phyloP scores from a whole-genome alignment of 108 stramenopile genomes.

The Skeletonema tropicum region DNA sequence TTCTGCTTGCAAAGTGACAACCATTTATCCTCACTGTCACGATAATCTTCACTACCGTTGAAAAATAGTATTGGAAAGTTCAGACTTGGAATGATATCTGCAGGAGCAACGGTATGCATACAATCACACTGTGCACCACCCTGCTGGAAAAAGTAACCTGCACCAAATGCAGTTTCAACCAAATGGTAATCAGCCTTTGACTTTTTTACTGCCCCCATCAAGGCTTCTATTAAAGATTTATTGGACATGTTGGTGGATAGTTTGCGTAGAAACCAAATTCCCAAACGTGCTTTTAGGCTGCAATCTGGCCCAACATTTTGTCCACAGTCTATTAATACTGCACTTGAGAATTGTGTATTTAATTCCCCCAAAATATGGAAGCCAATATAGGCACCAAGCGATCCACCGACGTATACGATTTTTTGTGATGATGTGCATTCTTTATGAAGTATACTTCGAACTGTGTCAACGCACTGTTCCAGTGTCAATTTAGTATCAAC shows the following conservation, averaged over 20 bases:
- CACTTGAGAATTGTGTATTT: slow-evolving; percentile 47
- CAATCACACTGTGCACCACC: slow-evolving; percentile 49
- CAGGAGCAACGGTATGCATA: slow-evolving; percentile 56
- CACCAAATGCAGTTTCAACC: slow-evolving; percentile 48
- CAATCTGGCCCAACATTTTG: slow-evolving; percentile 66
- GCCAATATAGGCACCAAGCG: slow-evolving; percentile 62
- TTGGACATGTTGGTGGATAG: slow-evolving; percentile 35
- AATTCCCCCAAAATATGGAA: slow-evolving; percentile 51
- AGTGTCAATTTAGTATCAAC: slow-evolving; percentile 53
- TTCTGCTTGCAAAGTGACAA: slow-evolving; percentile 47
- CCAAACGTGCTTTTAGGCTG: slow-evolving; percentile 54
- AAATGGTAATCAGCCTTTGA: slow-evolving; percentile 58
- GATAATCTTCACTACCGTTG: slow-evolving; percentile 65
- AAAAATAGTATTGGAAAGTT: slow-evolving; percentile 58
- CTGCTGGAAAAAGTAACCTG: slow-evolving; percentile 57
- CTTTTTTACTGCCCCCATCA: slow-evolving; percentile 50
- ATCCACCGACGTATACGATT: slow-evolving; percentile 59
- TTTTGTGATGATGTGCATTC: slow-evolving; percentile 13
- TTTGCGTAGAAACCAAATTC: slow-evolving; percentile 41
- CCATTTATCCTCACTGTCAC: slow-evolving; percentile 65
- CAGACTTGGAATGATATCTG: slow-evolving; percentile 47
- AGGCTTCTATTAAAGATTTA: slow-evolving; percentile 40
- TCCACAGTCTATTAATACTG: slow-evolving; percentile 61
- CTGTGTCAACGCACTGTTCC: slow-evolving; percentile 41
- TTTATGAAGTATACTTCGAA: slow-evolving; percentile 33